A percentile compares a stretch with the other conserved stretches of the same genome.
Evolutionary conservation across 176 grass and related monocot species (phyloP).

Genomic region (Rhipidocladum racemiflorum): DNA sequence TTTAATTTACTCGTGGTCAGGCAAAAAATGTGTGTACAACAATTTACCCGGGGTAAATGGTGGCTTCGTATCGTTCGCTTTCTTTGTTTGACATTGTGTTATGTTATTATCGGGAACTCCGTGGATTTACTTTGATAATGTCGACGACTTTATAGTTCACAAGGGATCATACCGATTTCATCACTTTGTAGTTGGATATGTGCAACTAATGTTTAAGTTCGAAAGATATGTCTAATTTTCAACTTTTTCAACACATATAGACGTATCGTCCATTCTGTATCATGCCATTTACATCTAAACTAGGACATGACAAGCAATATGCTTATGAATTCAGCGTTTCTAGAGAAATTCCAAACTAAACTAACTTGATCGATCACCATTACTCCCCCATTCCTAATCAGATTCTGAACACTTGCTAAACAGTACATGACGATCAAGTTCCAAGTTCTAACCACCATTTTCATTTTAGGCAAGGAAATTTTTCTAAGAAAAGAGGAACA

Average conservation of each 20-base stretch:
- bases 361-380: background rate
- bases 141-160: background rate
- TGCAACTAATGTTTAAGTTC: background rate
- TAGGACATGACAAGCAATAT: background rate
- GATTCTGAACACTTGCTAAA: background rate
- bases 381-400: background rate
- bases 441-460: background rate
- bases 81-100: no score
- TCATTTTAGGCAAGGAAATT: constrained; percentile 1
- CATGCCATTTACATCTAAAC: background rate
- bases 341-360: background rate
- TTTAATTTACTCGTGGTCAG: background rate
- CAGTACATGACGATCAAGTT: background rate
- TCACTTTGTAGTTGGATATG: background rate
- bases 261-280: background rate
- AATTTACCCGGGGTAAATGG: no score
- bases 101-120: no score
- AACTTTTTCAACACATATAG: background rate
- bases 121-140: no score
- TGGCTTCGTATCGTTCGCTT: no score
- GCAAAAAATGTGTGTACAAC: background rate
- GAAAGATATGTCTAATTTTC: background rate
- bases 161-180: background rate
- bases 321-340: background rate
- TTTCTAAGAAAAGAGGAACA: background rate